Evolutionary conservation across 2,329 filamentous ascomycete species (phyloP).

Genomic region (Atkinsonella texensis): DNA sequence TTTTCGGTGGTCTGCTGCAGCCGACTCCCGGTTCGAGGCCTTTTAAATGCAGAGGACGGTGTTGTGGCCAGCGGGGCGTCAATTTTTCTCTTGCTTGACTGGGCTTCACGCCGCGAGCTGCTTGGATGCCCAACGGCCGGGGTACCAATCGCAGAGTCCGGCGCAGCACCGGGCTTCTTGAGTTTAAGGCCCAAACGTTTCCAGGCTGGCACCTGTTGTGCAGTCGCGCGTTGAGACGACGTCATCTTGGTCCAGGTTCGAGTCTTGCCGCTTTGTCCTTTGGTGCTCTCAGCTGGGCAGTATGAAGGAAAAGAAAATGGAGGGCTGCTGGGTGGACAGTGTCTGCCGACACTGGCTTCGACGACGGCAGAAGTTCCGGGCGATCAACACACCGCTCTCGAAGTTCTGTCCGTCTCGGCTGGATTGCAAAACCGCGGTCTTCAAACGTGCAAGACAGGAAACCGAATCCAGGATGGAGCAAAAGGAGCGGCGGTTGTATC

Average conservation of each 20-base stretch:
- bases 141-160: constrained; percentile 18
- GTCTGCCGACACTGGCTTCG: background rate
- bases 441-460: background rate
- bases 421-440: no score
- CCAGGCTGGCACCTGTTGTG: constrained; percentile 43
- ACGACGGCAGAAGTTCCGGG: background rate
- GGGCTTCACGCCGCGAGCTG: constrained; percentile 19
- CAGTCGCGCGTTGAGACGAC: constrained; percentile 30
- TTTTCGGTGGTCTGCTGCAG: constrained; percentile 9
- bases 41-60: constrained; percentile 21
- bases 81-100: constrained; percentile 27
- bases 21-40: constrained; percentile 20
- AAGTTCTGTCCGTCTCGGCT: no score
- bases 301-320: background rate
- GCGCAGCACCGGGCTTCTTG: constrained; percentile 29
- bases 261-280: constrained; percentile 2
- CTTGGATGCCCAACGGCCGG: constrained; percentile 26
- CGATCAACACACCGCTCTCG: no score
- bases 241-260: constrained; percentile 23
- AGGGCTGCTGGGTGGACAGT: background rate
- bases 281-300: constrained; percentile 3
- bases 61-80: constrained; percentile 21
- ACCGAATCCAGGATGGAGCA: background rate
- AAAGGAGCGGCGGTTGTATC: background rate
- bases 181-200: constrained; percentile 53